A percentile compares a stretch with the other conserved stretches of the same genome.
These are phyloP conservation scores for Massariosphaeria phaeospora DNA, from an alignment of 495 filamentous ascomycete species.

Conservation along the genomic window DNA sequence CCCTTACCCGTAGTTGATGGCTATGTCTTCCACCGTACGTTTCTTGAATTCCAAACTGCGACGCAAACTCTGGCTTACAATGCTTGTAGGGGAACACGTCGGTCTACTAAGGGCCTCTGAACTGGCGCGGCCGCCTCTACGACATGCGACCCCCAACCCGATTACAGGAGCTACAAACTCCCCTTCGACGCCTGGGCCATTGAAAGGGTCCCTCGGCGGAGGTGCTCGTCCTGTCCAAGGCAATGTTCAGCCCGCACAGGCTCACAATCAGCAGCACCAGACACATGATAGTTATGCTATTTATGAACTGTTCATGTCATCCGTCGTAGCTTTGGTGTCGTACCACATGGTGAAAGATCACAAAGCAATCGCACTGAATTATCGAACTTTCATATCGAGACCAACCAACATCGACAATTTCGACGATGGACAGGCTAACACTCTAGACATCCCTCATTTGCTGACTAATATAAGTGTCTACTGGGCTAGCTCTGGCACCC, in stretches of 20 bases:
- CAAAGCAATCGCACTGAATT: conserved; percentile 33
- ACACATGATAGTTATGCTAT: conserved; percentile 25
- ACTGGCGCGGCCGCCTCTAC: conserved; percentile 20
- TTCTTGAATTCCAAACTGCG: not conserved
- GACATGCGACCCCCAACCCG: conserved; percentile 1
- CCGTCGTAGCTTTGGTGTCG: conserved; percentile 32
- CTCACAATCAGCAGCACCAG: conserved; percentile 15
- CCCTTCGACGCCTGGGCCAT: conserved; percentile 8
- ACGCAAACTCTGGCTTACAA: not conserved
- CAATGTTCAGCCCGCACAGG: not conserved
- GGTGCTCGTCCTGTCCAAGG: conserved; percentile 3
- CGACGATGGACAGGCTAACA: not conserved
- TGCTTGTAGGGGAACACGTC: conserved; percentile 15
- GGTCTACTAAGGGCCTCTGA: conserved; percentile 31
- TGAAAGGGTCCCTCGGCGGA: conserved; percentile 3
- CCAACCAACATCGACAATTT: not conserved
- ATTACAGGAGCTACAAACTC: conserved; percentile 8
- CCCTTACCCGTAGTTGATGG: conserved; percentile 17
- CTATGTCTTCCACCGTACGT: conserved; percentile 22
- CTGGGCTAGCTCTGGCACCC: conserved; percentile 29
- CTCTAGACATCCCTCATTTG: conserved; percentile 3
- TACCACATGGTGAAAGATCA: conserved; percentile 30
- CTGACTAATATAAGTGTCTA: conserved; percentile 27
- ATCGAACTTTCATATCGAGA: conserved; percentile 33
- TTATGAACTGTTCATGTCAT: conserved; percentile 34